Evolutionary conservation across 208 protist species (phyloP), one percentile per base, ranked within the genome.

Genomic region (Leptomonas pyrrhocoris): DNA sequence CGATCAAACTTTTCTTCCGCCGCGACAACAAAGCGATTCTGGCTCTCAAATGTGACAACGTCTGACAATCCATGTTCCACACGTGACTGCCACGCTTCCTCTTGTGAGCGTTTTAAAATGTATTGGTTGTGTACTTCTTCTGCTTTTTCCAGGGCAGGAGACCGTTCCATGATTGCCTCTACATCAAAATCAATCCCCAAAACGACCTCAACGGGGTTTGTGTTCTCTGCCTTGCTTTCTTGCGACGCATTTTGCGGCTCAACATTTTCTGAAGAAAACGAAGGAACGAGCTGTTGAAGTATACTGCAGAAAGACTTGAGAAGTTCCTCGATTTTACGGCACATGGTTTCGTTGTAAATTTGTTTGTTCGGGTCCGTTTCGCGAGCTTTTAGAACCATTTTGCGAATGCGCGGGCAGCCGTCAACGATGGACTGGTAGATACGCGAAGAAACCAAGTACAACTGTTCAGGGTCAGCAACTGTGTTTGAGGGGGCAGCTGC

Each of bases 291-390:
- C 21, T 42, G 30, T 45, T 50, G 23, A 21, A 76, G 28, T 15
- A 25, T 16, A 25, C 36, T 55, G 31, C 75, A 86, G 56, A 86
- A 94, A 2, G 40, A 57, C 15, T 62, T 51, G 67, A 94, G 85
- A 15, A 97, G 67, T 4, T 79, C 27, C 30, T 94, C 79, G 38
- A 97, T 97, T 61, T 89, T 90, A 7, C n/a, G 64, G 50, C 89
- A 97, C 92, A 97, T 97, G 12, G 42, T 74, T 53, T 97, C 88
- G 68, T 97, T 97, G 77, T 94, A 97, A 6, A 97, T 93, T 60
- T 97, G 92, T 18, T 77, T 70, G 54, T 97, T 82, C 0, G 89
- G 89, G 58, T 97, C 77, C 13, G 79, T 90, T 57, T 97, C 89
- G 21, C 79, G 74, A 0, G 85, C 89, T 53, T 90, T 94, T 8